phyloP scores from a whole-genome alignment of 495 filamentous ascomycete genomes.

The Hyaloscypha bicolor region DNA sequence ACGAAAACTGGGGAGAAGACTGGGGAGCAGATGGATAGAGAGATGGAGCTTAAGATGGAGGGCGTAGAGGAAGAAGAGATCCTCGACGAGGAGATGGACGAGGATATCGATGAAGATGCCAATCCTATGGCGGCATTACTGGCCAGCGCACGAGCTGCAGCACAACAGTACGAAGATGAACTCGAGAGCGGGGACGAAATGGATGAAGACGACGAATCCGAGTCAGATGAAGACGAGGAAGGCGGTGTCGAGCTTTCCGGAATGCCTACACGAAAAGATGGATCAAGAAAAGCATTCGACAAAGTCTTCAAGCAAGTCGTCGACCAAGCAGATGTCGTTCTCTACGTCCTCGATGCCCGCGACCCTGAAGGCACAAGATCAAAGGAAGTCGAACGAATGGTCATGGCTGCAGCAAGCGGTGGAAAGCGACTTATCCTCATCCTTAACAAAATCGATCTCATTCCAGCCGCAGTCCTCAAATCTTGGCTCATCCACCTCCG shows the following conservation, averaged over 20 bases:
- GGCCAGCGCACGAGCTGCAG: conserved; percentile 85
- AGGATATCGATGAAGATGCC: conserved; percentile 60
- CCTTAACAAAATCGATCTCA: conserved; percentile 95
- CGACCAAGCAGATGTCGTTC: conserved; percentile 82
- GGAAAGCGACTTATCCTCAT: conserved; percentile 90
- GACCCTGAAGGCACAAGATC: conserved; percentile 92
- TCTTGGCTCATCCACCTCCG: conserved; percentile 84
- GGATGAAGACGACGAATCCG: conserved; percentile 60
- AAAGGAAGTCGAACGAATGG: conserved; percentile 83
- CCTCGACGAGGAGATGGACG: conserved; percentile 52
- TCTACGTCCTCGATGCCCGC: conserved; percentile 93
- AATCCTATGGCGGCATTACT: conserved; percentile 93
- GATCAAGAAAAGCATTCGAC: conserved; percentile 84
- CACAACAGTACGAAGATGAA: conserved; percentile 74
- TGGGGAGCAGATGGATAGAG: conserved; percentile 43
- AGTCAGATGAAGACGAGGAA: conserved; percentile 54
- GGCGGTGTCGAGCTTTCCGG: conserved; percentile 36
- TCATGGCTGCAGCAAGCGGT: conserved; percentile 81
- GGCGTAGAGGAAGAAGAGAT: conserved; percentile 44
- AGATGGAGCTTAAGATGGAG: conserved; percentile 43
- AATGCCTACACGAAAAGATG: conserved; percentile 57
- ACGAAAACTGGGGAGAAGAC: conserved; percentile 38
- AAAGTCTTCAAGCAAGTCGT: conserved; percentile 97
- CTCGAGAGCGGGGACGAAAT: conserved; percentile 52
- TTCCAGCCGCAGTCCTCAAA: conserved; percentile 79